These are phyloP conservation scores for Vanilla planifolia DNA, from an alignment of 106 monocot genomes.

Conservation along the genomic window DNA sequence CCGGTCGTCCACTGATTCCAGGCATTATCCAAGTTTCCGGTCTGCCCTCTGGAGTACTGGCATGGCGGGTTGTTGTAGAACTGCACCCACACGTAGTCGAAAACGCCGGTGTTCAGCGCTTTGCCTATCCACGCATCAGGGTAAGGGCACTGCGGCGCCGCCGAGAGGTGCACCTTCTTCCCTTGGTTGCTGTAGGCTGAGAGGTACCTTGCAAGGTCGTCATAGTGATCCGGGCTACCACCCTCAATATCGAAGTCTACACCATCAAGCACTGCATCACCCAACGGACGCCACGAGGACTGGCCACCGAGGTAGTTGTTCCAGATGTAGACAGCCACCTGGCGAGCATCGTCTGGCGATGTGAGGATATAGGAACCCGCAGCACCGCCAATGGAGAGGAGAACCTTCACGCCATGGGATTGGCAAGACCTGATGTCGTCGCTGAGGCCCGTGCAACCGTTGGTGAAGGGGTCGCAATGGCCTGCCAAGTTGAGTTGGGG, in stretches of 20 bases:
- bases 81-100: constrained; percentile 54
- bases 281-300: constrained; percentile 32
- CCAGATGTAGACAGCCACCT: constrained; percentile 44
- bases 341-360: constrained; percentile 31
- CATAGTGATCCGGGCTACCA: constrained; percentile 19
- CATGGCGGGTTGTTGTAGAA: constrained; percentile 53
- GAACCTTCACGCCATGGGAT: constrained; percentile 19
- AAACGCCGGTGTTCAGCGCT: constrained; percentile 33
- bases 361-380: constrained; percentile 28
- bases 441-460: constrained; percentile 20
- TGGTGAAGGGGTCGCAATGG: constrained; percentile 35
- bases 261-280: constrained; percentile 46
- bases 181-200: constrained; percentile 12
- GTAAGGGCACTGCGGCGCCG: constrained; percentile 55
- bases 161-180: constrained; percentile 32
- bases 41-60: constrained; percentile 31
- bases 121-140: constrained; percentile 27
- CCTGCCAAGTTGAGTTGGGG: constrained; percentile 59
- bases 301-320: constrained; percentile 49
- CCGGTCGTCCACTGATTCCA: constrained; percentile 42
- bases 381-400: constrained; percentile 47
- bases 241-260: constrained; percentile 55
- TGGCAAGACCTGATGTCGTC: constrained; percentile 30
- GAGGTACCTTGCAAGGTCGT: constrained; percentile 24
- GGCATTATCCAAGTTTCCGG: constrained; percentile 6